Conservation (phyloP, 139 green algal genomes). For the Pseudopediastrum boryanum region DNA sequence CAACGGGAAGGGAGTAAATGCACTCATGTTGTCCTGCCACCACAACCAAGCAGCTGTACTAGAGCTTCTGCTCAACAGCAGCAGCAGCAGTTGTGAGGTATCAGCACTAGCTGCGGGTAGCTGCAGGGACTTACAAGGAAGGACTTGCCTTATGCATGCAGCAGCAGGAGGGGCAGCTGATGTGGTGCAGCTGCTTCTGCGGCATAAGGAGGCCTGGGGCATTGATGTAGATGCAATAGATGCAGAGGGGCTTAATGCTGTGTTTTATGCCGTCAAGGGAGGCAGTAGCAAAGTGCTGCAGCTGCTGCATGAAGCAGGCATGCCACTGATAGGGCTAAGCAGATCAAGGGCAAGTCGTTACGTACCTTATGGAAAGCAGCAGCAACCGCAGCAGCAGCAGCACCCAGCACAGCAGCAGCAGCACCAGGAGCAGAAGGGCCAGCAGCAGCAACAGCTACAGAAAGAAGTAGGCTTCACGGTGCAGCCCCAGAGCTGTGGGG, state of each 20-base stretch:
- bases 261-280: not conserved
- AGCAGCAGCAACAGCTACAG: too few species aligned
- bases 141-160: conserved; percentile 4
- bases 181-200: conserved; percentile 12
- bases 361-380: too few species aligned
- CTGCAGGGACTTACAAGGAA: not conserved
- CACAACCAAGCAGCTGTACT: conserved; percentile 19
- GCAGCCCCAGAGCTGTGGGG: too few species aligned
- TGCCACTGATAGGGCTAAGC: not conserved
- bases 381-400: not conserved
- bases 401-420: not conserved
- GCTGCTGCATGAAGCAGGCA: conserved; percentile 5
- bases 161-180: not conserved
- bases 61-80: not conserved
- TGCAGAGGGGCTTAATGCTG: not conserved
- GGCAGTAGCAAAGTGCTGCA: conserved; percentile 5
- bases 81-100: conserved; percentile 15
- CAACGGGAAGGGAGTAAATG: conserved; percentile 2
- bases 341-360: too few species aligned
- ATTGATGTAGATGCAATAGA: not conserved
- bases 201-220: conserved; percentile 12
- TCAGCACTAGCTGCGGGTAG: too few species aligned
- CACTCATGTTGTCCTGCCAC: not conserved
- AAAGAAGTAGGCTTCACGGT: too few species aligned
- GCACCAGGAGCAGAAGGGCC: too few species aligned